Conservation (phyloP, 768 basidiomycete species). For the Coprinopsis sp. region DNA sequence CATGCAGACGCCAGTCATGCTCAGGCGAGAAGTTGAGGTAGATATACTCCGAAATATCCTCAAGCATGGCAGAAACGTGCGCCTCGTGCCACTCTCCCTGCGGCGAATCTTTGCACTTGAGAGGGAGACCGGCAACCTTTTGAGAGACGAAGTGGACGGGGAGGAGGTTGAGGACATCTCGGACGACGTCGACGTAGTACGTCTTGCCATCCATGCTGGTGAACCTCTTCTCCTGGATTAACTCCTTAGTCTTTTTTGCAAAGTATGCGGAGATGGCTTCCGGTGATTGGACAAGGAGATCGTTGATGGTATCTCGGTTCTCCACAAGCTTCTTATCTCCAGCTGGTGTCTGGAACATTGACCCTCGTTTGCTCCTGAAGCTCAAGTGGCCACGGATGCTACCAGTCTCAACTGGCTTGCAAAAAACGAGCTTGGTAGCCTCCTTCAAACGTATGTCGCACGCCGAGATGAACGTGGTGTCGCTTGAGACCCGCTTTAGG, state of each 20-base stretch:
- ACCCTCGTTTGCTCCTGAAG: conserved; percentile 1
- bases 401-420: conserved; percentile 22
- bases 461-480: conserved; percentile 27
- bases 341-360: conserved; percentile 7
- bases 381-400: neutral
- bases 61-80: conserved; percentile 37
- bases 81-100: conserved; percentile 34
- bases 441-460: conserved; percentile 30
- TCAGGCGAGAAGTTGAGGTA: conserved; percentile 40
- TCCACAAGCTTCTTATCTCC: conserved; percentile 10
- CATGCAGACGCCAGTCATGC: conserved; percentile 44
- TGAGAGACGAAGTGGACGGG: conserved; percentile 60
- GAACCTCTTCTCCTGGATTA: conserved; percentile 35
- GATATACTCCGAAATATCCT: conserved; percentile 45
- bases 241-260: conserved; percentile 23
- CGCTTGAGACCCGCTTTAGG: conserved; percentile 31
- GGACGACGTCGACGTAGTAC: conserved; percentile 53
- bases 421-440: conserved; percentile 22
- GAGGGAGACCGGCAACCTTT: conserved; percentile 43
- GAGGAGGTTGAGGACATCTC: conserved; percentile 60
- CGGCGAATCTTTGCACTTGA: conserved; percentile 30
- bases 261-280: conserved; percentile 27
- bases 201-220: conserved; percentile 20
- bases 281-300: conserved; percentile 19
- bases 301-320: conserved; percentile 5